Conservation (phyloP, 257 asterid species). For the Dorcoceras hygrometricum region DNA sequence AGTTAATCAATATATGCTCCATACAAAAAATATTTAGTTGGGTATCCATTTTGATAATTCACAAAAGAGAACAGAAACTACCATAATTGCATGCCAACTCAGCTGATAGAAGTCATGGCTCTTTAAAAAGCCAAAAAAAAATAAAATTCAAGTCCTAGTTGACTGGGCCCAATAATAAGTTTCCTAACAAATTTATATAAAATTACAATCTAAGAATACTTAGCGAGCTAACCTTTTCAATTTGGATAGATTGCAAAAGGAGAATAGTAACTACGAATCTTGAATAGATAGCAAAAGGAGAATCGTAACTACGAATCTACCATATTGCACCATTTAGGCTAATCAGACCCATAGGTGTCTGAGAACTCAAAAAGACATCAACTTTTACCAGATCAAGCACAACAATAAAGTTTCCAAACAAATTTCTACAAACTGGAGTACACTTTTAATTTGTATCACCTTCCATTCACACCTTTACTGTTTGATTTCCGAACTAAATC, state of each 20-base stretch:
- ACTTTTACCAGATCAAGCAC: neutral
- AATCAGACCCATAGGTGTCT: neutral
- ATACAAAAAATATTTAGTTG: neutral
- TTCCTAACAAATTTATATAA: constrained; percentile 5
- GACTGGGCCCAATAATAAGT: constrained; percentile 2
- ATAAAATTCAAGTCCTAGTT: too few relatives aligned
- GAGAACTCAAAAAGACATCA: neutral
- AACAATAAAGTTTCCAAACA: neutral
- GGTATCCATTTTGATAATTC: neutral
- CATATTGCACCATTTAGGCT: constrained; percentile 5
- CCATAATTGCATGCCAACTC: constrained; percentile 6
- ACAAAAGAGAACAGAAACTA: neutral
- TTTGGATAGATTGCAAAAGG: neutral
- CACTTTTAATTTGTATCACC: neutral
- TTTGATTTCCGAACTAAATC: neutral
- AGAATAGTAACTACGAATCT: too few relatives aligned
- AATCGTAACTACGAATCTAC: neutral
- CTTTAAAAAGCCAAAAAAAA: neutral
- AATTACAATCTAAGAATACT: neutral
- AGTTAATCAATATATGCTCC: constrained; percentile 3
- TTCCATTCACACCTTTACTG: neutral
- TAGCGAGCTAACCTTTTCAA: neutral
- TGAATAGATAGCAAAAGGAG: constrained; percentile 1
- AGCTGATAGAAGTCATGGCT: neutral
- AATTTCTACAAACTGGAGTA: constrained; percentile 5